These are phyloP conservation scores for Hirschioporus abietinus DNA, from an alignment of 768 basidiomycete species.

Conservation along the genomic window DNA sequence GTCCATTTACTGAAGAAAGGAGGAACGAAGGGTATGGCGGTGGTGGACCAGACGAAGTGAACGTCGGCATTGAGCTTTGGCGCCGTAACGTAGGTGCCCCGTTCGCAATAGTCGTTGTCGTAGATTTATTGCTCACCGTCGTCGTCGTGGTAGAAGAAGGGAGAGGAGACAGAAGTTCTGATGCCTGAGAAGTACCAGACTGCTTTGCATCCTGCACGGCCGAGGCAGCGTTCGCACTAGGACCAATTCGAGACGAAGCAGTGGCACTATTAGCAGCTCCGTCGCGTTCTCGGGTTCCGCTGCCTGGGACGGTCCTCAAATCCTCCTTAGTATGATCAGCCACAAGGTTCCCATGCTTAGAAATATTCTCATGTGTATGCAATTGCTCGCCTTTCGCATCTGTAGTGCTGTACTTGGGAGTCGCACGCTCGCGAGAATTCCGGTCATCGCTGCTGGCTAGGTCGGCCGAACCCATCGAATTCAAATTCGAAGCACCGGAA, in stretches of 20 bases:
- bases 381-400: not conserved
- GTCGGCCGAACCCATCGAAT: conserved; percentile 17
- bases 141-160: not conserved
- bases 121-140: not conserved
- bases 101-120: conserved; percentile 1
- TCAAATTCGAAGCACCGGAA: conserved; percentile 2
- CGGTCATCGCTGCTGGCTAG: conserved; percentile 8
- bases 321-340: not conserved
- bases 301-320: not conserved
- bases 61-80: conserved; percentile 69
- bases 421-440: not conserved
- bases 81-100: conserved; percentile 36
- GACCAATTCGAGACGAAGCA: not conserved
- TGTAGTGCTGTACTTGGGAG: not conserved
- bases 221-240: not conserved
- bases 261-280: not conserved
- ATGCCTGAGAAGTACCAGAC: not conserved
- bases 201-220: conserved; percentile 1
- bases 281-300: not conserved
- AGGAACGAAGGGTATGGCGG: conserved; percentile 62
- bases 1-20: conserved; percentile 19
- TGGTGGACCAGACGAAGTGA: conserved; percentile 49
- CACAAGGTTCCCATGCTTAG: not conserved
- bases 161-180: not conserved
- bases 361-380: not conserved